phyloP scores from a whole-genome alignment of 257 asterid genomes.

The Galeopsis tetrahit region DNA sequence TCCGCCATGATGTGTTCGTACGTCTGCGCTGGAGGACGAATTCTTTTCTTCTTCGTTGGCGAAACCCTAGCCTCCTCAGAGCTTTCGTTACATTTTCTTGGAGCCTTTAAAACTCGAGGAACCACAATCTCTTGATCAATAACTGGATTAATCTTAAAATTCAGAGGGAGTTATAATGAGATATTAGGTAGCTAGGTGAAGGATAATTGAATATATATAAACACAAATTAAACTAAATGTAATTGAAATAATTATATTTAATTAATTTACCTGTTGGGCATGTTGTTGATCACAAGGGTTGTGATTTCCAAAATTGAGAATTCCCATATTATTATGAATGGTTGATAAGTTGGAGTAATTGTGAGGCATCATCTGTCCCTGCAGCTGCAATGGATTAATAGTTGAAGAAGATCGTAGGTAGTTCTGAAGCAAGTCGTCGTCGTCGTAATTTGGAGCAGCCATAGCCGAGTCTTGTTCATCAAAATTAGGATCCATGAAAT shows the following conservation, averaged over 20 bases:
- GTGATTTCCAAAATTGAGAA: slow-evolving; percentile 26
- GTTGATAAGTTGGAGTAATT: slow-evolving; percentile 2
- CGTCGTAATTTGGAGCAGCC: not conserved
- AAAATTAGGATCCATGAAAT: slow-evolving; percentile 31
- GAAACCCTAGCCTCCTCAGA: slow-evolving; percentile 5
- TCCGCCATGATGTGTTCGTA: slow-evolving; percentile 38
- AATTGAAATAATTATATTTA: too few species aligned
- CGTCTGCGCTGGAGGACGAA: slow-evolving; percentile 36
- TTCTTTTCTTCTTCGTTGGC: slow-evolving; percentile 29
- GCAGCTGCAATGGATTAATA: not conserved
- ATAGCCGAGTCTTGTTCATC: slow-evolving; percentile 27
- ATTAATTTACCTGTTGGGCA: slow-evolving; percentile 16
- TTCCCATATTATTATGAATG: not conserved
- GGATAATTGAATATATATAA: too few species aligned
- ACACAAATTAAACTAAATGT: too few species aligned
- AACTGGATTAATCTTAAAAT: not conserved
- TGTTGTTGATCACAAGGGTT: not conserved
- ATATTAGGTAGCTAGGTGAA: too few species aligned
- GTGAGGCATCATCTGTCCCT: not conserved
- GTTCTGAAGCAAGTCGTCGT: slow-evolving; percentile 1
- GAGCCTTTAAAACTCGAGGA: slow-evolving; percentile 23
- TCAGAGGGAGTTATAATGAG: too few species aligned
- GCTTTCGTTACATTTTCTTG: not conserved
- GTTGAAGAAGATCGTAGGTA: not conserved
- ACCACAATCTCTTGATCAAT: slow-evolving; percentile 1